Conservation (phyloP, 129 eudicot species). For the Kitagawia praeruptora region DNA sequence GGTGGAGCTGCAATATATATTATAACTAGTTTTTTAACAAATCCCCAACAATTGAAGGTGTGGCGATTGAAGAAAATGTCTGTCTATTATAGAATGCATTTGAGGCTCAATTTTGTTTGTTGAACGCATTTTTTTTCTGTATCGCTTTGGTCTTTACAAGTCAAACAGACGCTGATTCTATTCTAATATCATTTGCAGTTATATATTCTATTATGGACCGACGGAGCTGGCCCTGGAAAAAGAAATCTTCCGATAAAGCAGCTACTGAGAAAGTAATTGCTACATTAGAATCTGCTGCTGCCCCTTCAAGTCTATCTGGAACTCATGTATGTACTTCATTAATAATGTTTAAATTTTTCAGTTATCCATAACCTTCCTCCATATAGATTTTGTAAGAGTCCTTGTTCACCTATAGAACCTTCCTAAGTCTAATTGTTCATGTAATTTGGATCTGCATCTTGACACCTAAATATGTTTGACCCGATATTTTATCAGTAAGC, state of each 20-base stretch:
- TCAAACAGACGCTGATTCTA: not conserved
- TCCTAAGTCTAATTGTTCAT: not conserved
- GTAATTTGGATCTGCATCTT: not conserved
- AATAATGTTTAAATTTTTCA: not conserved
- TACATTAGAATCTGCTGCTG: conserved; percentile 42
- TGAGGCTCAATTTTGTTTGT: not conserved
- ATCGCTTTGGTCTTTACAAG: not conserved
- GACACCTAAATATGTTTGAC: not conserved
- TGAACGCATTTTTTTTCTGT: not conserved
- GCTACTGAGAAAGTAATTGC: conserved; percentile 50
- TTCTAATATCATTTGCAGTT: conserved; percentile 9
- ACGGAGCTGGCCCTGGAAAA: conserved; percentile 99
- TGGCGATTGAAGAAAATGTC: not conserved
- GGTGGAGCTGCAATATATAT: not conserved
- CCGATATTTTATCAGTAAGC: not conserved
- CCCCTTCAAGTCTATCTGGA: conserved; percentile 35
- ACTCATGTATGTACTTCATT: conserved; percentile 41
- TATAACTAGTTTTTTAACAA: not conserved
- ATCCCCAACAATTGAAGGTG: not conserved
- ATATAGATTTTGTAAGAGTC: not conserved
- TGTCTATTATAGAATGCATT: not conserved
- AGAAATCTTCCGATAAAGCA: conserved; percentile 77
- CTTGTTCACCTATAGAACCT: not conserved
- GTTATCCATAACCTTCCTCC: not conserved
- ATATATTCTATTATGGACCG: conserved; percentile 62